A percentile compares a stretch with the other conserved stretches of the same genome.
Evolutionary conservation across 352 stramenopile genomes (phyloP).

Genomic region (Phytopythium sindhum): DNA sequence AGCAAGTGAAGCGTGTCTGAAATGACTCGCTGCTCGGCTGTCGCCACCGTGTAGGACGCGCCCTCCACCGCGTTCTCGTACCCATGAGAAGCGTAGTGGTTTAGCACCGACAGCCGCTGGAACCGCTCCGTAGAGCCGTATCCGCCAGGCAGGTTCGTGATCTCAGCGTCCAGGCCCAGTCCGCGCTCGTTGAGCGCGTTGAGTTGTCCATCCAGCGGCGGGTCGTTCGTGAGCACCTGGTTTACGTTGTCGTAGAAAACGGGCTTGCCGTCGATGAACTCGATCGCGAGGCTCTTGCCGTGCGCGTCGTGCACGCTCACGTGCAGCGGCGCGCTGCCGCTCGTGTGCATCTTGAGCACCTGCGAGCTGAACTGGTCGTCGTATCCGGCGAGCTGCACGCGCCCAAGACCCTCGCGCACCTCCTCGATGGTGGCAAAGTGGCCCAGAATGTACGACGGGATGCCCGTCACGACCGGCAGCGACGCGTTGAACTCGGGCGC

Average conservation of each 20-base stretch:
- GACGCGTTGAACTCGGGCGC: slow-evolving; percentile 20
- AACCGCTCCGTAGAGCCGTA: slow-evolving; percentile 60
- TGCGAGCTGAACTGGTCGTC: slow-evolving; percentile 27
- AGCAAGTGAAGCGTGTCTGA: slow-evolving; percentile 61
- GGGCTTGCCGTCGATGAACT: slow-evolving; percentile 55
- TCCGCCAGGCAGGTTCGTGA: slow-evolving; percentile 34
- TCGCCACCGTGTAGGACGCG: slow-evolving; percentile 49
- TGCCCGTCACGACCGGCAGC: slow-evolving; percentile 51
- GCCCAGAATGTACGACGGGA: slow-evolving; percentile 69
- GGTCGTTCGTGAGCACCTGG: slow-evolving; percentile 68
- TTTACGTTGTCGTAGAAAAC: slow-evolving; percentile 64
- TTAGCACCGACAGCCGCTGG: slow-evolving; percentile 63
- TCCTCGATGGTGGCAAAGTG: slow-evolving; percentile 66
- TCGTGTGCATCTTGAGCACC: slow-evolving; percentile 18
- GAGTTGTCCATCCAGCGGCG: slow-evolving; percentile 48
- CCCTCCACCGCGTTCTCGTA: slow-evolving; percentile 28
- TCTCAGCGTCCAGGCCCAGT: background rate
- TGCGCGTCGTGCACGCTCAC: slow-evolving; percentile 58
- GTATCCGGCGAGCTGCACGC: slow-evolving; percentile 55
- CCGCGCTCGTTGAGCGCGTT: slow-evolving; percentile 7
- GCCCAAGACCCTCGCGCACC: slow-evolving; percentile 39
- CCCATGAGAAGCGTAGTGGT: slow-evolving; percentile 30
- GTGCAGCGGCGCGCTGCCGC: slow-evolving; percentile 41
- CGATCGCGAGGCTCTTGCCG: slow-evolving; percentile 66
- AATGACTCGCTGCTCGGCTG: slow-evolving; percentile 47